Evolutionary conservation across 257 asterid genomes (phyloP), one percentile per base, ranked within the genome.

Genomic region (Striga asiatica): DNA sequence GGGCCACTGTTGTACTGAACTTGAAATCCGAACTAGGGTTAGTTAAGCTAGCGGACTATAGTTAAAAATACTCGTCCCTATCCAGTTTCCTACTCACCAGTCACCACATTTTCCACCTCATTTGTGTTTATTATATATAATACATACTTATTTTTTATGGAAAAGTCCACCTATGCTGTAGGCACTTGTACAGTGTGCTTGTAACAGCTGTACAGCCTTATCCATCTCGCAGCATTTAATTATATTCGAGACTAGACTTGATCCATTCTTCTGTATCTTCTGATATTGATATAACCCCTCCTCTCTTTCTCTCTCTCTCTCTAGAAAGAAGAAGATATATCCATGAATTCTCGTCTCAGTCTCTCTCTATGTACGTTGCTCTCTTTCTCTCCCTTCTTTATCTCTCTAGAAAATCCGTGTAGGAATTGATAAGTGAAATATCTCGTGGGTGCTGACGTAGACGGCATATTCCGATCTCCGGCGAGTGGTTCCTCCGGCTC

Each of bases 81-180:
- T 70, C 79, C 77, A 41, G 66, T 72, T 61, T 54, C 60, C 28
- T 42, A 73, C n/a, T n/a, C n/a, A n/a, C n/a, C n/a, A n/a, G n/a
- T 47, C 8, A 2, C 67, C 60, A 1, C 32, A 65, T 47, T 68
- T 66, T 68, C 78, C 81, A 68, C 66, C 14, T 71, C 75, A 75
- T 71, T 71, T 50, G 1, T n/a, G 16, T 41, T 14, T 16, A 41
- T 37, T 37, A 28, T 28, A 7, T 14, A 6, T 39, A 45, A 58
- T 60, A 5, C 20, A 10, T 12, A 14, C 17, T 41, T 12, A 4
- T 39, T 70, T 18, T 46, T 34, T 35, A 16, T 37, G 22, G 27
- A 64, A 64, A 64, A 41, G 38, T 69, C 57, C 54, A 8, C 20
- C 52, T 5, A 4, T 50, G 45, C 51, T 32, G 27, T 28, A 24